Percentiles rank a stretch among this genome's conserved stretches.
Evolutionary conservation across 2,329 filamentous ascomycete species (phyloP).

Genomic region (Fusarium marasasianum): DNA sequence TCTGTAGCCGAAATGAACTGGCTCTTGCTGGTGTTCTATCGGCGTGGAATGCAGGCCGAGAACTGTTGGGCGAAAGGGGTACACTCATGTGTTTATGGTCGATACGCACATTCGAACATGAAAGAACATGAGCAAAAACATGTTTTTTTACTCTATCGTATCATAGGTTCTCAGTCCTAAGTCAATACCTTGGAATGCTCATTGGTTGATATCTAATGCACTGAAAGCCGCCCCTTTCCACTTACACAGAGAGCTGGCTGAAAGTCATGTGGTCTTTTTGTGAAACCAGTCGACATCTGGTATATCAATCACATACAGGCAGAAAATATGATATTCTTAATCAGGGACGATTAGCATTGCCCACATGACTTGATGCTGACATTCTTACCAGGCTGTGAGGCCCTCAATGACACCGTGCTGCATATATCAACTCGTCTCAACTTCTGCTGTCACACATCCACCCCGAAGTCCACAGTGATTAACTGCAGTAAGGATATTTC

Average conservation of each 20-base stretch:
- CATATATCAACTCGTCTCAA: conserved; percentile 5
- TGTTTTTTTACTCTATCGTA: not conserved
- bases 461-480: not conserved
- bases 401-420: conserved; percentile 4
- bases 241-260: not conserved
- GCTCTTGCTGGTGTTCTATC: not conserved
- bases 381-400: not conserved
- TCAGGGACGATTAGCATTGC: not conserved
- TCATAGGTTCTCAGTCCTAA: not conserved
- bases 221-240: not conserved
- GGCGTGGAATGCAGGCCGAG: not conserved
- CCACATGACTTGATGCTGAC: not conserved
- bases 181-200: too few relatives aligned
- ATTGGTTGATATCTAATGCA: not conserved
- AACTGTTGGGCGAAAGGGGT: not conserved
- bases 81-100: not conserved
- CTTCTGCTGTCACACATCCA: not conserved
- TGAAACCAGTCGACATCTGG: not conserved
- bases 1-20: conserved; percentile 24
- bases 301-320: not conserved
- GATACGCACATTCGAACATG: not conserved
- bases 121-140: not conserved
- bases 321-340: not conserved
- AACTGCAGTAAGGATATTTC: not conserved
- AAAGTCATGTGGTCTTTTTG: not conserved